Base-by-base conservation (phyloP, 129 eudicot genomes). In the Tagetes patula region DNA sequence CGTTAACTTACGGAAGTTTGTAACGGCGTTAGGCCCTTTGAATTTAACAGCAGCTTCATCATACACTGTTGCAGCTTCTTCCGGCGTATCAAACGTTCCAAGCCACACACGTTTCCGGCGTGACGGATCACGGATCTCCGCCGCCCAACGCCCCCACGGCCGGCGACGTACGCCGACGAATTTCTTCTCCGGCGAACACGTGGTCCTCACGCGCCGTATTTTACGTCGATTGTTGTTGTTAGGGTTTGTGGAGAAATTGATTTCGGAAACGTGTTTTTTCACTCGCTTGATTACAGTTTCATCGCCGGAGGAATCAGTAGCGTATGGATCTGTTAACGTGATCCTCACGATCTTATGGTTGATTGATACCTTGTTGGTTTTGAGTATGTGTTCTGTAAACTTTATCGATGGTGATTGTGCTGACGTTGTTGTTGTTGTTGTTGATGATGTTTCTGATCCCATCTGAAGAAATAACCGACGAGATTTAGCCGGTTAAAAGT, bases 61-160 rank as follows among this genome's bases (percentile, higher is more conserved):
- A 58, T 88, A 88, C 8, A 79, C 94, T n/a, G 81, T 62, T 5
- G 94, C 94, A 0, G 94, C 94, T 66, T 88, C 90, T 12, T 85
- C 90, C 0, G 89, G 83, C 0, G 94, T 85, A 60, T 85, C 86
- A 54, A 71, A 88, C n/a, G 94, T 88, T 1, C 94, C 94, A 0
- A 88, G 83, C 89, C 90, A 88, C 27, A 88, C 65, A 60, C 90
- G 84, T 20, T 88, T 88, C 58, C 88, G 45, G 7, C 63, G 75
- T 8, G 72, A 46, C 61, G 87, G 89, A 71, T 88, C 94, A 1
- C 90, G 90, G 69, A 88, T 88, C 86, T 88, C 90, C 2, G 90
- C 87, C 3, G 90, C 90, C 88, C 90, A 88, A 5, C 86, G 71
- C 8, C 94, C 94, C 89, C 90, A 88, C 59, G 94, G 94, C 59